Evolutionary conservation across 2,329 filamentous ascomycete genomes (phyloP).

Genomic region (Geosmithia putterillii): DNA sequence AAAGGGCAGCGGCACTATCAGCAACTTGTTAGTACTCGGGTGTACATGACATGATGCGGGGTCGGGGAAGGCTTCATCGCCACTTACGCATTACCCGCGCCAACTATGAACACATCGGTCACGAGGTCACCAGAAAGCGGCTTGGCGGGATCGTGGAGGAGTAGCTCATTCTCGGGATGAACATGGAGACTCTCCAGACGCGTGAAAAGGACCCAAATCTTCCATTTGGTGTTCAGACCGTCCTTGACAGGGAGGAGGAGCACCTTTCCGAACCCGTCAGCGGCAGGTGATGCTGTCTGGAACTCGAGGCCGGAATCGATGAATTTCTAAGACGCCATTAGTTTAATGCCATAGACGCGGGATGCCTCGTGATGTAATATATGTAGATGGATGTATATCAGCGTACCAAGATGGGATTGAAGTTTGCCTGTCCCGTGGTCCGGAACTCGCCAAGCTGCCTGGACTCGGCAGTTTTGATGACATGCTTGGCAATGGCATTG

Average conservation of each 20-base stretch:
- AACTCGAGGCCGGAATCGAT: conserved; percentile 12
- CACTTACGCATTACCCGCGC: conserved; percentile 19
- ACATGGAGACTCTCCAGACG: conserved; percentile 11
- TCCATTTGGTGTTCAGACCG: conserved; percentile 11
- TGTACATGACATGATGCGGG: too few relatives aligned
- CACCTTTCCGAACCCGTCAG: conserved; percentile 16
- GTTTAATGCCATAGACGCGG: too few relatives aligned
- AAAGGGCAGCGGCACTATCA: conserved; percentile 12
- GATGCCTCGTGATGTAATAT: too few relatives aligned
- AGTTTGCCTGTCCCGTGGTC: neutral
- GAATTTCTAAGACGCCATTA: too few relatives aligned
- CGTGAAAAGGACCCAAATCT: conserved; percentile 19
- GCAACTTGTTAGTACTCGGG: too few relatives aligned
- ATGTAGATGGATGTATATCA: too few relatives aligned
- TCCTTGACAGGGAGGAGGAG: conserved; percentile 12
- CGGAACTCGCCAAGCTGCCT: conserved; percentile 5
- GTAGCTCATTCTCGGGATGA: conserved; percentile 13
- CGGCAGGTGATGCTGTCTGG: conserved; percentile 14
- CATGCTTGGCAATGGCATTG: conserved; percentile 9
- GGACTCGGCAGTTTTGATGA: conserved; percentile 9
- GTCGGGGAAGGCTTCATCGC: too few relatives aligned
- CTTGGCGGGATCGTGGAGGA: conserved; percentile 9
- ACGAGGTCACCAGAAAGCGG: conserved; percentile 8
- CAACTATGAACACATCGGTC: conserved; percentile 20
- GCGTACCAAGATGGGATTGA: conserved; percentile 5